Evolutionary conservation across 2,329 filamentous ascomycete species (phyloP).

Genomic region (Alternaria panax): DNA sequence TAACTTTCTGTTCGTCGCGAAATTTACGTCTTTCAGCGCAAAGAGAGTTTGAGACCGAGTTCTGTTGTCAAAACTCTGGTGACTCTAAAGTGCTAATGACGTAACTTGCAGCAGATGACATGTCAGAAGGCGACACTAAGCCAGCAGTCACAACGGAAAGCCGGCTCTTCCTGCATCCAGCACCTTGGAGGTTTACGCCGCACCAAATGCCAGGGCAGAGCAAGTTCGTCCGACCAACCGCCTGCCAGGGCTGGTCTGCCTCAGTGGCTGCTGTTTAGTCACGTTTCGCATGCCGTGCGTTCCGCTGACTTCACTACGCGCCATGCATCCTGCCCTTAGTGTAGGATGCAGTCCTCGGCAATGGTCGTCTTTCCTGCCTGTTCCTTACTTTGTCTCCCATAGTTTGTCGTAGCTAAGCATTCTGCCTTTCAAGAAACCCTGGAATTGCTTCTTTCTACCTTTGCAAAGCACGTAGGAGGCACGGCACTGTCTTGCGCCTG

Average conservation of each 20-base stretch:
- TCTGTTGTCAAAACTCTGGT: not conserved
- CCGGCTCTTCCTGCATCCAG: slow-evolving; percentile 13
- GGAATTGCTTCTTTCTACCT: not conserved
- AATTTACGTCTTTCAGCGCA: not conserved
- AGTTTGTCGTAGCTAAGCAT: not conserved
- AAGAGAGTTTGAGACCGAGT: not conserved
- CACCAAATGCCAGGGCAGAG: slow-evolving; percentile 4
- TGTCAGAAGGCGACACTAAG: slow-evolving; percentile 4
- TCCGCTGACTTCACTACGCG: slow-evolving; percentile 17
- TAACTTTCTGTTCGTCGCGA: not conserved
- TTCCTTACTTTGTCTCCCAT: not conserved
- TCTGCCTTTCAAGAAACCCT: not conserved
- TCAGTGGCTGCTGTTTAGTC: slow-evolving; percentile 3
- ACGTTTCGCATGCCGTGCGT: slow-evolving; percentile 9
- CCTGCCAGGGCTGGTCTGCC: not conserved
- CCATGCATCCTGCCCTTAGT: slow-evolving; percentile 5
- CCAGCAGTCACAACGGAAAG: slow-evolving; percentile 10
- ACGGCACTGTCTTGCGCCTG: slow-evolving; percentile 1
- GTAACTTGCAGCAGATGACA: slow-evolving; percentile 5
- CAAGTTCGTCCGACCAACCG: slow-evolving; percentile 14
- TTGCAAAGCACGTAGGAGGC: not conserved
- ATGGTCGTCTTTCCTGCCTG: not conserved
- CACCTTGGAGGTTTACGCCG: not conserved
- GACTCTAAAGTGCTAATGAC: slow-evolving; percentile 8
- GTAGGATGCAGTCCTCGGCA: not conserved